Evolutionary conservation across 345 rosid genomes (phyloP).

Genomic region (Eutrema japonicum): DNA sequence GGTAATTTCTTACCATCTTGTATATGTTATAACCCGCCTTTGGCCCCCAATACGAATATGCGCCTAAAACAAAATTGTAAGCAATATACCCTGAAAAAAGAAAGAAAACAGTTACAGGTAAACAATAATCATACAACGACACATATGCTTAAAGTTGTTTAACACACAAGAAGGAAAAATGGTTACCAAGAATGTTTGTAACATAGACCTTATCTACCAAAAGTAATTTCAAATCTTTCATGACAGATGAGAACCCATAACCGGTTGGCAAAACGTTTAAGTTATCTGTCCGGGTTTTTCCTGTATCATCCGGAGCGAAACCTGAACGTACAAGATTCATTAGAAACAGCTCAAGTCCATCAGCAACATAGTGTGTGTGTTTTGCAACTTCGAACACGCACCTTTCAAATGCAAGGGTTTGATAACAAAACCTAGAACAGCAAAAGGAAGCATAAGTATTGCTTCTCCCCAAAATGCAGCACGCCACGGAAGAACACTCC

Average conservation of each 20-base stretch:
- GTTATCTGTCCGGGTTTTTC: conserved; percentile 41
- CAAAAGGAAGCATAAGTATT: conserved; percentile 88
- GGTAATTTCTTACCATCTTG: conserved; percentile 63
- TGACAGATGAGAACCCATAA: conserved; percentile 62
- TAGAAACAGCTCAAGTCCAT: conserved; percentile 29
- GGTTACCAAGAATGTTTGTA: conserved; percentile 76
- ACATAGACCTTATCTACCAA: conserved; percentile 69
- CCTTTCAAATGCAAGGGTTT: conserved; percentile 95
- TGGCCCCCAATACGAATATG: conserved; percentile 98
- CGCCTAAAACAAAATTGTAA: conserved; percentile 94
- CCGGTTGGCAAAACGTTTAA: conserved; percentile 21
- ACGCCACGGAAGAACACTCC: conserved; percentile 74
- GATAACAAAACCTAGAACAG: conserved; percentile 71
- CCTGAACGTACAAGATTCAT: conserved; percentile 56
- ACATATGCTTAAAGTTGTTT: background rate
- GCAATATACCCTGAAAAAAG: conserved; percentile 67
- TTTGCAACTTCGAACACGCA: conserved; percentile 35
- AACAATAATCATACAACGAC: conserved; percentile 30
- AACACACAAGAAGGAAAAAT: conserved; percentile 15
- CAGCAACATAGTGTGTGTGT: conserved; percentile 10
- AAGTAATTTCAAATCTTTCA: conserved; percentile 65
- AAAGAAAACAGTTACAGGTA: conserved; percentile 47
- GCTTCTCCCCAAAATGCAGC: conserved; percentile 93
- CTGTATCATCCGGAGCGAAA: conserved; percentile 59
- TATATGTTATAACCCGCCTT: conserved; percentile 89